These are phyloP conservation scores for Ailanthus altissimus DNA, from an alignment of 345 rosid genomes.

Conservation along the genomic window DNA sequence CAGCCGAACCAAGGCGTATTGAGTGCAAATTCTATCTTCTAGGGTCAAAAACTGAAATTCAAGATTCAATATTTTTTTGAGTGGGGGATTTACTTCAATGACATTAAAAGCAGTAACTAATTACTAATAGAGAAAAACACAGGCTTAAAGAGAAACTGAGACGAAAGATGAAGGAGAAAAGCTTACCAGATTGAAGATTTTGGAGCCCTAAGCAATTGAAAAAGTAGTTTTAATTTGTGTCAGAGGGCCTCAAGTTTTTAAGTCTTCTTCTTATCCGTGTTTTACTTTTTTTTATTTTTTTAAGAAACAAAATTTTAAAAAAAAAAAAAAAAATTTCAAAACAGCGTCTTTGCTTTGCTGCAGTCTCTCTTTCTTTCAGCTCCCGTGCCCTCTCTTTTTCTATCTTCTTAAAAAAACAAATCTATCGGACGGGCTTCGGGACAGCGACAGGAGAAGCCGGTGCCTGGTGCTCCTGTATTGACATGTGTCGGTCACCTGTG, in stretches of 20 bases:
- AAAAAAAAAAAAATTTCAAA: slow-evolving; percentile 8
- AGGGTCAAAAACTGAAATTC: slow-evolving; percentile 7
- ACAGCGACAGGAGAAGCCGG: background rate
- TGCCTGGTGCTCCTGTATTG: background rate
- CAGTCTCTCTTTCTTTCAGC: background rate
- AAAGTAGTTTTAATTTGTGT: background rate
- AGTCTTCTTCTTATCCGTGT: slow-evolving; percentile 31
- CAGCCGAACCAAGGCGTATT: slow-evolving; percentile 14
- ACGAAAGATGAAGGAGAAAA: background rate
- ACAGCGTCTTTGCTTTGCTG: background rate
- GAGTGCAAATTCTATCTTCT: background rate
- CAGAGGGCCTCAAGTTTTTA: slow-evolving; percentile 29
- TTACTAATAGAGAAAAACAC: slow-evolving; percentile 19
- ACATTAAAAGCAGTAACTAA: slow-evolving; percentile 1
- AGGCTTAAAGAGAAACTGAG: background rate
- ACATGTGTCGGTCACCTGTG: background rate
- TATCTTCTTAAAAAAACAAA: no score
- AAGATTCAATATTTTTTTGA: background rate
- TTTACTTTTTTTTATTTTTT: no score
- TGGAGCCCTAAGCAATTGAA: slow-evolving; percentile 25
- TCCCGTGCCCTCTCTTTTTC: no score
- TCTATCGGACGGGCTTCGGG: background rate
- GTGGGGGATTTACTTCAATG: background rate
- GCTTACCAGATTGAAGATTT: slow-evolving; percentile 32
- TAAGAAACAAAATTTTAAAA: no score